These are phyloP conservation scores for Aulographum hederae DNA, from an alignment of 2,329 filamentous ascomycete species.

Conservation along the genomic window DNA sequence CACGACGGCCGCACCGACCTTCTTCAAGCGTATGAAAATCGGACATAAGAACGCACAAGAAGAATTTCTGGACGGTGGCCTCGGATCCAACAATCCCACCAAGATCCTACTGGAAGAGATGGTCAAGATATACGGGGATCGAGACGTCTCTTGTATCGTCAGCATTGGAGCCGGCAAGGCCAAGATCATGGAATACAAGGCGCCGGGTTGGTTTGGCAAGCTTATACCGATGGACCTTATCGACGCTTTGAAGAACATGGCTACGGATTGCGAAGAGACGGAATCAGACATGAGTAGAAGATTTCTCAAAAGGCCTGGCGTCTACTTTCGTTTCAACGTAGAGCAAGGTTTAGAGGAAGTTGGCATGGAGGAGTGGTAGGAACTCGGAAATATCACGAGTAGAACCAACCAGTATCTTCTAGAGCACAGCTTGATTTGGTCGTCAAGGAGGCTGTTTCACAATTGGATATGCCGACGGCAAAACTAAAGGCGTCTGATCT, in stretches of 20 bases:
- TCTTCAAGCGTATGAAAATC: slow-evolving; percentile 13
- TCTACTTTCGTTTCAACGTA: slow-evolving; percentile 28
- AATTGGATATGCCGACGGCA: too few species aligned
- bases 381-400: too few species aligned
- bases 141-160: slow-evolving; percentile 11
- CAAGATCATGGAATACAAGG: too few species aligned
- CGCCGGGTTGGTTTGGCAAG: too few species aligned
- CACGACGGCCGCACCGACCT: slow-evolving; percentile 13
- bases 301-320: slow-evolving; percentile 13
- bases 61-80: slow-evolving; percentile 11
- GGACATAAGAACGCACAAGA: slow-evolving; percentile 4
- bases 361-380: slow-evolving; percentile 18
- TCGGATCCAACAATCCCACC: slow-evolving; percentile 14
- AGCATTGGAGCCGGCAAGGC: slow-evolving; percentile 14
- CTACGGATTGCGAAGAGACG: slow-evolving; percentile 21
- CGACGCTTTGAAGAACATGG: slow-evolving; percentile 7
- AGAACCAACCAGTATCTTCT: too few species aligned
- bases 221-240: slow-evolving; percentile 1
- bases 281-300: slow-evolving; percentile 16
- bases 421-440: too few species aligned
- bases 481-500: too few species aligned
- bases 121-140: slow-evolving; percentile 11
- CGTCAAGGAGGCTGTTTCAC: too few species aligned
- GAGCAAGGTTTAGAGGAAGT: slow-evolving; percentile 21
- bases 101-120: slow-evolving; percentile 12